Base-by-base conservation (phyloP, 495 filamentous ascomycete genomes). In the Eremomyces bilateralis region DNA sequence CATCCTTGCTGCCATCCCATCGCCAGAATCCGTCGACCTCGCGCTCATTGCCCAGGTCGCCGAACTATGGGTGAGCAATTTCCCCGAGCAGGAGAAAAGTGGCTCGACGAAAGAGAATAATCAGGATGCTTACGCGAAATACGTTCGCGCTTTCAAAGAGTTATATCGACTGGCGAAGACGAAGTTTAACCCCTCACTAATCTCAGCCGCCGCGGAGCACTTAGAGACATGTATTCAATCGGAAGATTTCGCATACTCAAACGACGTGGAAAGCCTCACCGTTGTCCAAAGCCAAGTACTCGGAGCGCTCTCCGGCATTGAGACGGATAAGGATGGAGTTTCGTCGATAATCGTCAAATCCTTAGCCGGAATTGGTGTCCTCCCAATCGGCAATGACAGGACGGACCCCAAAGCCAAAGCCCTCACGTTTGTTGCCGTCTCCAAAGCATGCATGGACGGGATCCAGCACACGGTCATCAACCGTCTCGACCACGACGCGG, bases 361-460 rank as follows among this genome's bases (percentile, higher is more conserved):
- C 30, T 61, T 84, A 12, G 64, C 77, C 4, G 63, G 76, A 22
- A 66, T 91, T 29, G 65, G 69, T 15, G 69, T 67, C 0, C 48
- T 97, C 11, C 68, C 80, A 2, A 80, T 76, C 47, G 47, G 40
- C 31, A 27, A 38, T n/a, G 27, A 13, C 16, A 21, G 10, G 13
- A 19, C 17, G 13, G 40, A 31, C 10, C 31, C 27, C 4, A 22
- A 28, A 30, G 39, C 31, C 17, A 36, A 47, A 10, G 35, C 39
- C 1, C 72, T 76, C 2, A 82, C 79, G 1, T 94, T 78, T 47
- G 69, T 97, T 32, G 82, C 88, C 13, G 67, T 95, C 46, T 83
- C 83, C 0, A 90, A 82, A 48, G 63, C 69, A 15, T 63, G 72
- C 30, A 88, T 90, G 57, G 59, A 63, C 12, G 61, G 83, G 21